Base-by-base conservation (phyloP, 2,329 filamentous ascomycete species). In the Graphilbum fragrans region DNA sequence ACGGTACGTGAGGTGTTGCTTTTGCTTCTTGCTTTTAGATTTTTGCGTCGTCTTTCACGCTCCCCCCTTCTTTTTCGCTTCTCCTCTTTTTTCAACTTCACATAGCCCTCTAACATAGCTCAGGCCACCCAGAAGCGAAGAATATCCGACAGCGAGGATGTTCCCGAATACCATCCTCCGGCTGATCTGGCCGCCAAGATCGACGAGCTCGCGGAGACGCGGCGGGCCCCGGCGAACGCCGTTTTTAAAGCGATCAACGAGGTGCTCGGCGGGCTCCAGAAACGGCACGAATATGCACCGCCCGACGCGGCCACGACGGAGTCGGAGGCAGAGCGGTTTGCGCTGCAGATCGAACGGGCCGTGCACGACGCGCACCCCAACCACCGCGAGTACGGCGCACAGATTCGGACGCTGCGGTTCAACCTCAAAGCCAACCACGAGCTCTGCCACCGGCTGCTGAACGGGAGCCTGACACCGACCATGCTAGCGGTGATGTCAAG, bases 371-470 rank as follows among this genome's bases (percentile, higher is more conserved):
- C 67, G 0, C 72, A 80, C 42, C 64, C 67, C 1, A 63, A 61
- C 27, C 63, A 67, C 20, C 64, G 65, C 44, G 64, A 76, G 39
- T 78, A 77, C 50, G 65, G 56, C 14, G 64, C 65, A 27, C 76
- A 94, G 60, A 73, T 87, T 52, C 79, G 86, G 48, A 77, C 81
- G 35, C 74, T 98, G 50, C 67, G 78, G 38, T 84, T 85, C 62
- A 96, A 96, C 62, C 68, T 95, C 46, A 94, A 94, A 70, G 81
- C 80, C 55, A 98, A 98, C 58, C 64, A 78, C 41, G 78, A 86
- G 50, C 68, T 98, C 35, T 76, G 83, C 40, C 74, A 80, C 53
- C 77, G 82, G 33, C 66, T 98, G 41, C 66, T 96, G n/a, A 74
- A 74, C 47, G 75, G 77, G 40, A 76, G 71, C 25, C 66, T 95